Base-by-base conservation (phyloP, 2,329 filamentous ascomycete genomes). In the Neofusicoccum parvum region DNA sequence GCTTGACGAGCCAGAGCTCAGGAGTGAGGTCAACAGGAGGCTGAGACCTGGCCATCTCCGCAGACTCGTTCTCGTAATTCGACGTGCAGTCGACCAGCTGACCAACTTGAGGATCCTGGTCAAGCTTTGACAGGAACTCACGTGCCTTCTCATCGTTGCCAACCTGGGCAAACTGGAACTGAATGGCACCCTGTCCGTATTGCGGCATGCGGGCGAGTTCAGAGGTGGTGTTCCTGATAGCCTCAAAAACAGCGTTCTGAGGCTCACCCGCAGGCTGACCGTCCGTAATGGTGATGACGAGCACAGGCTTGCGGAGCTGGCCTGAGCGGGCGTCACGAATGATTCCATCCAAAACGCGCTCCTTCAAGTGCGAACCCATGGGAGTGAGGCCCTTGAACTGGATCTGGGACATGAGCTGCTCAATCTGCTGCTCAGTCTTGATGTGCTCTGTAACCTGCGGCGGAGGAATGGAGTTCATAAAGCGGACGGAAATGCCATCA, bases 81-180 rank as follows among this genome's bases (percentile, higher is more conserved):
- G 87, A 89, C 65, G 88, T 90, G 79, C 88, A 90, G 75, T 90
- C 88, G 65, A 90, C 84, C 74, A 89, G 77, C 15, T 80, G 75
- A 54, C 88, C 88, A 70, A 90, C 84, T 23, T 76, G 75, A 12
- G 87, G 86, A 66, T 90, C 87, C 67, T 86, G 83, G 70, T 90
- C 88, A n/a, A 90, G 81, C 70, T 85, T 85, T 56, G 80, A 76
- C 54, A 90, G 79, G 80, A 90, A 90, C 67, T 88, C 84, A 64
- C 85, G 85, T 2, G 88, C 88, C 69, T 84, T 84, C 72, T 85
- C 80, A 70, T 90, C 88, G 70, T 89, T 89, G 68, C 88, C 88
- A 56, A 90, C 88, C 70, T 90, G 88, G 0, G 88, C 87, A 72
- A 90, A 90, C 72, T 90, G 87, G 79, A 90, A 90, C 0, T 86